A percentile compares a stretch with the other conserved stretches of the same genome.
These are phyloP conservation scores for Juncus effusus DNA, from an alignment of 176 grass and related monocot species.

Conservation along the genomic window DNA sequence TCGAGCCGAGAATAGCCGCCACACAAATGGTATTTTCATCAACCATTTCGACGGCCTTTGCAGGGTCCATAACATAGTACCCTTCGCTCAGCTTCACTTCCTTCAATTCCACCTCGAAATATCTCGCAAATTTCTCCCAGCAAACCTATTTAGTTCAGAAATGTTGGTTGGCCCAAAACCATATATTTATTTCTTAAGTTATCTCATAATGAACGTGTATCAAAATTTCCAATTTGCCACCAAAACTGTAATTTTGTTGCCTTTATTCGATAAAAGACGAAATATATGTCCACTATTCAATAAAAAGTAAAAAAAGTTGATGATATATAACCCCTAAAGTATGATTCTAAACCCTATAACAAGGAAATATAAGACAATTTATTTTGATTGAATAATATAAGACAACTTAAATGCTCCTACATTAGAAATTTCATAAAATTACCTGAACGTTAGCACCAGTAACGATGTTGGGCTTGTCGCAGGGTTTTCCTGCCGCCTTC, in stretches of 20 bases:
- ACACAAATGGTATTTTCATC: slow-evolving; percentile 97
- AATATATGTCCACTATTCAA: no score
- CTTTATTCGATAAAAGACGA: no score
- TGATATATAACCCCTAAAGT: no score
- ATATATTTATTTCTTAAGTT: no score
- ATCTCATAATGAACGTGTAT: no score
- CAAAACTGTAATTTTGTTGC: no score
- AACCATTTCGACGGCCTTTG: slow-evolving; percentile 72
- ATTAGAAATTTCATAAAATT: background rate
- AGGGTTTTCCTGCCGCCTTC: slow-evolving; percentile 66
- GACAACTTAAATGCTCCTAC: background rate
- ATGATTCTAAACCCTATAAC: no score
- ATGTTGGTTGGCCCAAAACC: no score
- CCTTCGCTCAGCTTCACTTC: slow-evolving; percentile 75
- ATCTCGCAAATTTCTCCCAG: slow-evolving; percentile 89
- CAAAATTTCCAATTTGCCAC: no score
- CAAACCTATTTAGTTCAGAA: slow-evolving; percentile 48
- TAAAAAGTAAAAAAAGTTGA: no score
- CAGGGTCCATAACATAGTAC: slow-evolving; percentile 81
- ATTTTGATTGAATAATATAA: no score
- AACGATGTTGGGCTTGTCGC: slow-evolving; percentile 89
- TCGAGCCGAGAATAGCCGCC: slow-evolving; percentile 88
- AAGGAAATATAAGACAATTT: no score
- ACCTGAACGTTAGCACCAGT: slow-evolving; percentile 84
- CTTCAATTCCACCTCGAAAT: slow-evolving; percentile 94